Base-by-base conservation (phyloP, 2,329 filamentous ascomycete genomes). In the Phialophora tarda region DNA sequence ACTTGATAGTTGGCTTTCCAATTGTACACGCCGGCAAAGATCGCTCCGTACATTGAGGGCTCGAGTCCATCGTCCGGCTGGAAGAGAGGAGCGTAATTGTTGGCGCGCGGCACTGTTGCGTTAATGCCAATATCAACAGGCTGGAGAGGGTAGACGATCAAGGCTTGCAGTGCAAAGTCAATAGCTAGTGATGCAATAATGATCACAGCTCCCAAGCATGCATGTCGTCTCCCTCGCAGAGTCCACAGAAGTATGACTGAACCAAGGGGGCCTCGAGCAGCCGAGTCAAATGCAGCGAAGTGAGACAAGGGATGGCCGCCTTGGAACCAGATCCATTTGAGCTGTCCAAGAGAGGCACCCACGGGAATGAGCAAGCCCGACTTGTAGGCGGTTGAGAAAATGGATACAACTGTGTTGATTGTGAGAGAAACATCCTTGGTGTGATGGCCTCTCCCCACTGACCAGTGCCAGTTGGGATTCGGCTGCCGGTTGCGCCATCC, bases 231-330 rank as follows among this genome's bases (percentile, higher is more conserved):
- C 10, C 67, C 63, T 1, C 44, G 66, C 1, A 65, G 44, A 10
- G 53, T 70, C 71, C 69, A 73, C 5, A 76, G 58, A 4, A 75
- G 63, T 21, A 69, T 21, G 7, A 74, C 32, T 10, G 75, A 63
- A 1, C 75, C 75, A 70, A 71, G 73, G 5, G 74, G 70, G 2
- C 75, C 74, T 34, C 73, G 63, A 38, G 73, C 75, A 7, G 74
- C 75, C 47, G 72, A 61, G 17, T 77, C 76, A 14, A 74, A 67
- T 0, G 70, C 59, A 47, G 75, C 69, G 17, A 76, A 59, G 11
- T 53, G 50, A 26, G 50, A 53, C 28, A 24, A 53, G 23, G 28
- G 50, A 17, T 23, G 23, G 50, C 50, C 50, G 21, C 50, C 28
- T 53, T 53, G 50, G 50, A 53, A 24, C 50, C 50, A 53, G 50